Conservation (phyloP, 2,329 filamentous ascomycete species). For the Sporothrix inflata region DNA sequence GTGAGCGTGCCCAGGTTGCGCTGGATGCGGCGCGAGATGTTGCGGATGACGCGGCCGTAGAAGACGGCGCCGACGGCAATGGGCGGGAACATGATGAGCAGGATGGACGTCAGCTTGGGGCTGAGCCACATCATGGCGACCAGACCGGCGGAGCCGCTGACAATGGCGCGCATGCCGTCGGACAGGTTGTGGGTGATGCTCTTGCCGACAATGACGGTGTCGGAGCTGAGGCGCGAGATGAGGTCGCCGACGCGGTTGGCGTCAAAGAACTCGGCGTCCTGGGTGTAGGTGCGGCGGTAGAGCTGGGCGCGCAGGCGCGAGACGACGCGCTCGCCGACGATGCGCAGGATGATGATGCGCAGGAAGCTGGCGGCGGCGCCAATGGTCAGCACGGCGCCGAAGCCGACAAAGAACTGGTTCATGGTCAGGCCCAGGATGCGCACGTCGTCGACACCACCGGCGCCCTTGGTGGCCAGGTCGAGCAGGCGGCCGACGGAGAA, state of each 20-base stretch:
- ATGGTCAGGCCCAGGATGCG: slow-evolving; percentile 82
- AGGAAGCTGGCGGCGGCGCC: slow-evolving; percentile 93
- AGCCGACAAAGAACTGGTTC: slow-evolving; percentile 83
- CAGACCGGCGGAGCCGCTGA: slow-evolving; percentile 88
- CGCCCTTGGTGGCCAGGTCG: slow-evolving; percentile 80
- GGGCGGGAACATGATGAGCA: slow-evolving; percentile 86
- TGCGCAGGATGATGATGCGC: slow-evolving; percentile 87
- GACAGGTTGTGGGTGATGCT: slow-evolving; percentile 98
- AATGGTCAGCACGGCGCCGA: slow-evolving; percentile 75
- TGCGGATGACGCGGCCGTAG: slow-evolving; percentile 86
- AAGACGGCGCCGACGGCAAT: slow-evolving; percentile 89
- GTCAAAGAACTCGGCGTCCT: slow-evolving; percentile 98
- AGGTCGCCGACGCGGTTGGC: slow-evolving; percentile 95
- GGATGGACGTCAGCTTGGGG: slow-evolving; percentile 82
- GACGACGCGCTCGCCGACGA: slow-evolving; percentile 94
- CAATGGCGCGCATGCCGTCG: slow-evolving; percentile 87
- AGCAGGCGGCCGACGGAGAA: slow-evolving; percentile 96
- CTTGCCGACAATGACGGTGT: slow-evolving; percentile 97
- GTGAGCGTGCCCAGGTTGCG: slow-evolving; percentile 90
- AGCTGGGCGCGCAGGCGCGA: slow-evolving; percentile 85
- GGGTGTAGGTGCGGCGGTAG: slow-evolving; percentile 89
- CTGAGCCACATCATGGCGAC: slow-evolving; percentile 96
- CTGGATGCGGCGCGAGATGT: slow-evolving; percentile 88
- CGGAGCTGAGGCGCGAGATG: slow-evolving; percentile 91
- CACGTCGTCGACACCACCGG: slow-evolving; percentile 64